A percentile compares a stretch with the other conserved stretches of the same genome.
phyloP scores from a whole-genome alignment of 768 basidiomycete species.

The Calocera viscosa region DNA sequence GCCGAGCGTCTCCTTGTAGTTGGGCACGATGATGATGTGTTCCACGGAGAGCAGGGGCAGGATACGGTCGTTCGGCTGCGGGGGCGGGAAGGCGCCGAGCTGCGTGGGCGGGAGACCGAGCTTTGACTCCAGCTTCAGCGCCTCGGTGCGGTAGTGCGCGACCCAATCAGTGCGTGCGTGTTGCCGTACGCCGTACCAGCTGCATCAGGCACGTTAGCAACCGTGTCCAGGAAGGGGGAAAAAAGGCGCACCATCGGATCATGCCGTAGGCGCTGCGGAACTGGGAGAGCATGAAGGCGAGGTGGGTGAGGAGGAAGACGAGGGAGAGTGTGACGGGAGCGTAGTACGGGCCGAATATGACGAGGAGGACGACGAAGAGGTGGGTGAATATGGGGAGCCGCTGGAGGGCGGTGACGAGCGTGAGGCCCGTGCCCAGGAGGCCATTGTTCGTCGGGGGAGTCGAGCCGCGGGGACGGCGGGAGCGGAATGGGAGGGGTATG shows the following conservation, averaged over 20 bases:
- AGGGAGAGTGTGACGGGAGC: slow-evolving; percentile 8
- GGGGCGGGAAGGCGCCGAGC: slow-evolving; percentile 1
- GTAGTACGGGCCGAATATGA: slow-evolving; percentile 12
- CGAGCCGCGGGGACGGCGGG: not conserved
- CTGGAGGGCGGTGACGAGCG: slow-evolving; percentile 9
- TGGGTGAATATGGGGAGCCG: slow-evolving; percentile 12
- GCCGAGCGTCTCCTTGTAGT: slow-evolving; percentile 14
- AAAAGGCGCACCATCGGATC: slow-evolving; percentile 11
- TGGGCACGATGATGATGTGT: slow-evolving; percentile 16
- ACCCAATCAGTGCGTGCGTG: slow-evolving; percentile 5
- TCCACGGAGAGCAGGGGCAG: slow-evolving; percentile 8
- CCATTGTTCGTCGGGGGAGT: not conserved
- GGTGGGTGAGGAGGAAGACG: slow-evolving; percentile 10
- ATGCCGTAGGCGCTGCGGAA: slow-evolving; percentile 13
- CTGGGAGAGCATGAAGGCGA: slow-evolving; percentile 12
- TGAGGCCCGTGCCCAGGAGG: not conserved
- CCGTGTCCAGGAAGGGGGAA: not conserved
- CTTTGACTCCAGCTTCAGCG: not conserved
- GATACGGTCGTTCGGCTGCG: slow-evolving; percentile 1
- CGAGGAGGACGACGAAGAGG: slow-evolving; percentile 10
- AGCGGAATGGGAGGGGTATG: not conserved
- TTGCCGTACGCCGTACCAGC: not conserved
- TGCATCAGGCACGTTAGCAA: not conserved
- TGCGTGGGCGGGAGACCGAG: slow-evolving; percentile 3
- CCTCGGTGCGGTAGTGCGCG: not conserved